Percentiles rank a stretch among this genome's conserved stretches.
These are phyloP conservation scores for Diaporthe ampelina DNA, from an alignment of 2,329 filamentous ascomycete genomes.

Conservation along the genomic window DNA sequence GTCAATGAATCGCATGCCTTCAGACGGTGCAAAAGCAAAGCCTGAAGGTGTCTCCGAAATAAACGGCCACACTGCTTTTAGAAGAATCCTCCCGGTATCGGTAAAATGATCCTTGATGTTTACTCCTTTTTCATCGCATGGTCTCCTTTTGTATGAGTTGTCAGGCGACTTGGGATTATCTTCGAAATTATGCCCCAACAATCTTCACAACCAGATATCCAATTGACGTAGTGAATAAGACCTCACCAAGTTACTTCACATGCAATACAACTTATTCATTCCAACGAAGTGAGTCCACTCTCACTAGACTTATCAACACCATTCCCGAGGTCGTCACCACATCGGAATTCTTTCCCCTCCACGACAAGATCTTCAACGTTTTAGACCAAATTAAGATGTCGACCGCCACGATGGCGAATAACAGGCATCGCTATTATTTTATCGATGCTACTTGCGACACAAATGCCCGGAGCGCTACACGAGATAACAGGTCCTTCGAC, in stretches of 20 bases:
- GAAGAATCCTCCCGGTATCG: background rate
- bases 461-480: conserved; percentile 27
- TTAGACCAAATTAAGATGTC: background rate
- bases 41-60: background rate
- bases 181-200: background rate
- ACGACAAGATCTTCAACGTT: too few species aligned
- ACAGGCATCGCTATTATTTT: conserved; percentile 36
- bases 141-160: background rate
- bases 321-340: background rate
- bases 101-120: background rate
- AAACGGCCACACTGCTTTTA: background rate
- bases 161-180: background rate
- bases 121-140: background rate
- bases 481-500: background rate
- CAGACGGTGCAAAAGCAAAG: background rate
- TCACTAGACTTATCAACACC: background rate
- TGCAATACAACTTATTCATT: too few species aligned
- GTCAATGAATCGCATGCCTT: background rate
- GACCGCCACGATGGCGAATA: background rate
- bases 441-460: conserved; percentile 37
- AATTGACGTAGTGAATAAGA: too few species aligned
- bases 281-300: too few species aligned
- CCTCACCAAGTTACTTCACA: background rate
- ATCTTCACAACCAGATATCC: background rate
- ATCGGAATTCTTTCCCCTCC: background rate